Evolutionary conservation across 768 basidiomycete species (phyloP).

Genomic region (Boletellus emodensis): DNA sequence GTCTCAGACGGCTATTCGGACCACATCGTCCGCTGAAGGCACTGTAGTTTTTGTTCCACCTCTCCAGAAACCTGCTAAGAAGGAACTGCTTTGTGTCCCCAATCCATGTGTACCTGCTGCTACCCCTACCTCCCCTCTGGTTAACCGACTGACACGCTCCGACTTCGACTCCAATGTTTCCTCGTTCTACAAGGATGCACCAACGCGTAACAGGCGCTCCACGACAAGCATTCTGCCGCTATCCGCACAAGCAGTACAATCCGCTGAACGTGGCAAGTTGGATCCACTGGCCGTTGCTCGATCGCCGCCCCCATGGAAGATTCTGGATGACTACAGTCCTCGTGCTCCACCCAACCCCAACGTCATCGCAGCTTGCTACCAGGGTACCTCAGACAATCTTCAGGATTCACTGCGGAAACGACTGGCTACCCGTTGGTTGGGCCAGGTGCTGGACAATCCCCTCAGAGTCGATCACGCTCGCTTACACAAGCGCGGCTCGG

Average conservation of each 20-base stretch:
- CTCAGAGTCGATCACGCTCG: slow-evolving; percentile 23
- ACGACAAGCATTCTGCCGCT: slow-evolving; percentile 15
- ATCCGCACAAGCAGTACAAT: slow-evolving; percentile 15
- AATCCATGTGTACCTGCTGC: neutral
- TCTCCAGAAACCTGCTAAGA: slow-evolving; percentile 2
- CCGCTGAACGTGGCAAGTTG: slow-evolving; percentile 7
- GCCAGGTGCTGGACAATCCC: slow-evolving; percentile 4
- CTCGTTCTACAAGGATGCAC: slow-evolving; percentile 17
- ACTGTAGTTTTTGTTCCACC: slow-evolving; percentile 20
- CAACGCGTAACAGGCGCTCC: neutral
- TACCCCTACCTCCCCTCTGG: neutral
- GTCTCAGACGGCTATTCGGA: slow-evolving; percentile 1
- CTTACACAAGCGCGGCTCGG: slow-evolving; percentile 23
- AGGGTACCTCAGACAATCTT: neutral
- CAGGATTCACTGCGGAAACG: neutral
- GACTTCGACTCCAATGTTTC: slow-evolving; percentile 5
- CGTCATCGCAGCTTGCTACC: neutral
- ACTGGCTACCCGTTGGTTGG: neutral
- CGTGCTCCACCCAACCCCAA: neutral
- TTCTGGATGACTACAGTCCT: neutral
- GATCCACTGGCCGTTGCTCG: slow-evolving; percentile 28
- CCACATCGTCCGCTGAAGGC: slow-evolving; percentile 8
- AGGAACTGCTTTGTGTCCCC: neutral
- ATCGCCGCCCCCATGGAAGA: slow-evolving; percentile 26
- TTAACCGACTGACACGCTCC: neutral